Conservation (phyloP, 2,329 filamentous ascomycete genomes). For the Chaetomiaceae sp. region DNA sequence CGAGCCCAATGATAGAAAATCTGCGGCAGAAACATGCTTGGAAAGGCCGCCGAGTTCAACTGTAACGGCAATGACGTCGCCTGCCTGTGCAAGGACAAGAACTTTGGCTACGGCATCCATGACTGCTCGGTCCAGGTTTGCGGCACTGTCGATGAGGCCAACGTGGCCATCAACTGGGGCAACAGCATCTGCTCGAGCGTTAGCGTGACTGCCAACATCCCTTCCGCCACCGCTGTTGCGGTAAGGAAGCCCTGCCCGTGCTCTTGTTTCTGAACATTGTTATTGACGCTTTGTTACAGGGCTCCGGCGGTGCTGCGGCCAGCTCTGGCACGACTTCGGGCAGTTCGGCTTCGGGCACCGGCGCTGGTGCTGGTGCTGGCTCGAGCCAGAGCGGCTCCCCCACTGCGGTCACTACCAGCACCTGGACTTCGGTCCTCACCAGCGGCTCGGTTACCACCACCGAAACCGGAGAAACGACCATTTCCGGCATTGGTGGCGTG, state of each 20-base stretch:
- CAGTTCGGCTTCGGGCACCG: slow-evolving; percentile 11
- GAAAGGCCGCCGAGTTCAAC: slow-evolving; percentile 38
- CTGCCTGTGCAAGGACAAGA: slow-evolving; percentile 42
- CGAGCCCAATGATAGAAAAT: slow-evolving; percentile 32
- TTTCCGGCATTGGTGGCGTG: slow-evolving; percentile 23
- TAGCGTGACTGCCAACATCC: slow-evolving; percentile 29
- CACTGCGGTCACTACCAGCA: slow-evolving; percentile 31
- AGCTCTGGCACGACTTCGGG: slow-evolving; percentile 8
- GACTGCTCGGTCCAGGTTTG: slow-evolving; percentile 46
- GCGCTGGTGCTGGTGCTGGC: slow-evolving; percentile 4
- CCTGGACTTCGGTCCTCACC: slow-evolving; percentile 32
- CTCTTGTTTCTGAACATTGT: not conserved
- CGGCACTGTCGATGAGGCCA: slow-evolving; percentile 29
- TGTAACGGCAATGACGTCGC: slow-evolving; percentile 37
- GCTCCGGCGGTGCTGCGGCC: not conserved
- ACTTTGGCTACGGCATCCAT: slow-evolving; percentile 45
- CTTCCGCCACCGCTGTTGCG: slow-evolving; percentile 2
- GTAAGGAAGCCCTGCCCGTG: slow-evolving; percentile 10
- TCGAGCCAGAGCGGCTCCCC: not conserved
- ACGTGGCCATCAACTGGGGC: slow-evolving; percentile 35
- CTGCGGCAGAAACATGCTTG: slow-evolving; percentile 48
- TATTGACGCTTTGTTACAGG: not conserved
- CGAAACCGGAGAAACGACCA: slow-evolving; percentile 34
- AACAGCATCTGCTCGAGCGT: slow-evolving; percentile 34
- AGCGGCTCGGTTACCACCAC: slow-evolving; percentile 31